Conservation (phyloP, 106 monocot species). For the Acorus gramineus region DNA sequence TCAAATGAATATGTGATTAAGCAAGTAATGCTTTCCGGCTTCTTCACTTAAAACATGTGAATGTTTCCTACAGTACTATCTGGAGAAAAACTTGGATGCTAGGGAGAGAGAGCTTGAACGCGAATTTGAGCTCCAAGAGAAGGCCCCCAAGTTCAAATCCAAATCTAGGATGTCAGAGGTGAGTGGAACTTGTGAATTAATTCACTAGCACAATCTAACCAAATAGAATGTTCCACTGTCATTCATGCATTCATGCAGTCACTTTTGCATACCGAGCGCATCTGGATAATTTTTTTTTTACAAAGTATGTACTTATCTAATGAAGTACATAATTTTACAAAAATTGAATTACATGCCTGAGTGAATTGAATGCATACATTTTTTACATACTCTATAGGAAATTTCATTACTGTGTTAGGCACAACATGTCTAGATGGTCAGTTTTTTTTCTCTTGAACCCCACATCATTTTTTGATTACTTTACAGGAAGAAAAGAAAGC, state of each 20-base stretch:
- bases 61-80: constrained; percentile 65
- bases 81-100: constrained; percentile 93
- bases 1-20: too few relatives aligned
- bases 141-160: constrained; percentile 84
- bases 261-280: neutral
- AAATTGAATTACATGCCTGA: too few relatives aligned
- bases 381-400: too few relatives aligned
- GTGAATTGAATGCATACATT: too few relatives aligned
- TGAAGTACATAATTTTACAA: too few relatives aligned
- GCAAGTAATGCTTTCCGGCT: neutral
- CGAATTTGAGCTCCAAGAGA: constrained; percentile 86
- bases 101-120: constrained; percentile 77
- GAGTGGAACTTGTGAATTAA: neutral
- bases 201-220: neutral
- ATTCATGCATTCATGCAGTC: neutral
- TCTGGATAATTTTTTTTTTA: too few relatives aligned
- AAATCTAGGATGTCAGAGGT: constrained; percentile 99
- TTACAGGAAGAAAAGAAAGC: constrained; percentile 63
- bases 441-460: neutral
- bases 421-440: neutral
- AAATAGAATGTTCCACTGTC: too few relatives aligned
- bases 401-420: neutral
- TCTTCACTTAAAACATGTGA: neutral
- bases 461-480: neutral
- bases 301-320: too few relatives aligned